Base-by-base conservation (phyloP, 2,329 filamentous ascomycete genomes). In the Metarhizium anisopliae region DNA sequence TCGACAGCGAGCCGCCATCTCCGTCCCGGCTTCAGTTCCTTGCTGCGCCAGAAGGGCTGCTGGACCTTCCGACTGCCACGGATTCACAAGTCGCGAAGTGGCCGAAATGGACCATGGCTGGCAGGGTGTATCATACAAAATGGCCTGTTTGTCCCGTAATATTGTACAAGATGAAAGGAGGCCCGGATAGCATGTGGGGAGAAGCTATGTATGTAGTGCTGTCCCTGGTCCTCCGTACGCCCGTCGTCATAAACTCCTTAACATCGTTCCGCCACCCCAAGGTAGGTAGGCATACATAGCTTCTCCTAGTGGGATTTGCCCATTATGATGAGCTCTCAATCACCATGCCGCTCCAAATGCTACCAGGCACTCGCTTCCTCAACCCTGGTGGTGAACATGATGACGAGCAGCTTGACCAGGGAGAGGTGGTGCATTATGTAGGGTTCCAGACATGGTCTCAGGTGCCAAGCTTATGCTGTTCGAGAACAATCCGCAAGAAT, bases 351-450 rank as follows among this genome's bases (percentile, higher is more conserved):
- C 38, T 40, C 32, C 38, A 40, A 14, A 40, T 25, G 25, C 25
- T 25, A 25, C 25, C 14, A 14, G 11, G 38, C 14, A 40, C 38
- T 40, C 38, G 38, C 38, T 40, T 40, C 38, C 13, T 45, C 42
- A 30, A 50, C 53, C 29, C 35, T 51, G 50, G 53, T 55, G 56
- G 55, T 57, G 56, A 54, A 45, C 52, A 40, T 51, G 32, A 57
- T 55, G 52, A 55, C 49, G 49, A 40, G 47, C 45, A 51, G 40
- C 38, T 47, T 52, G 49, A 36, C 47, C 50, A 45, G 43, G 32
- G 36, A 55, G 47, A 35, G 18, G 43, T 35, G 18, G 11, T 18
- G 18, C 16, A 16, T 45, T 6, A 20, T 20, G 42, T 45, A 45
- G 42, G 42, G n/a, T 11, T 45, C 42, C 42, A 45, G 42, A 20